phyloP scores from a whole-genome alignment of 805 yeast species.

The Scheffersomyces spartinae region DNA sequence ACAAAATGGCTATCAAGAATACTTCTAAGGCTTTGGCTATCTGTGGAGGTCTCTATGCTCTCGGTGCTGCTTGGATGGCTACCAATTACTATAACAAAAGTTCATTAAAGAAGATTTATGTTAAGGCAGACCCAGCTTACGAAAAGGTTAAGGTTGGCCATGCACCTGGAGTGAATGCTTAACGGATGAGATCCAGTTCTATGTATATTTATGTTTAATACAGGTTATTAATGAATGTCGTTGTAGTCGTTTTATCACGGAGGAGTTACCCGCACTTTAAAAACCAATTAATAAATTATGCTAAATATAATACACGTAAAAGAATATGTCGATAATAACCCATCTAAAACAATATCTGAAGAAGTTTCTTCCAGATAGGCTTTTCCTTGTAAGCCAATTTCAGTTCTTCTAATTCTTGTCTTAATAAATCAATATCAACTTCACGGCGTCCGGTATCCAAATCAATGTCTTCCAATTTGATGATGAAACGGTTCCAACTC shows the following conservation, averaged over 20 bases:
- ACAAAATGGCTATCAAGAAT: no score
- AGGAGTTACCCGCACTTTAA: no score
- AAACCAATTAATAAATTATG: no score
- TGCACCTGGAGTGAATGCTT: no score
- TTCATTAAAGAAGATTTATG: slow-evolving; percentile 17
- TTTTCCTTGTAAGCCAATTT: slow-evolving; percentile 11
- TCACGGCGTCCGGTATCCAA: slow-evolving; percentile 17
- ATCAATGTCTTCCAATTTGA: slow-evolving; percentile 14
- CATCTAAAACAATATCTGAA: no score
- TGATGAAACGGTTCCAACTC: slow-evolving; percentile 13
- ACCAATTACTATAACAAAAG: slow-evolving; percentile 19
- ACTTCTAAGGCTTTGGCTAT: slow-evolving; percentile 18
- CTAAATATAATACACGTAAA: no score
- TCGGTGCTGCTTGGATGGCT: slow-evolving; percentile 22
- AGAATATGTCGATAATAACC: no score
- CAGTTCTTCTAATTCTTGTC: slow-evolving; percentile 17
- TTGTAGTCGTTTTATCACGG: no score
- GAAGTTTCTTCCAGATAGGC: slow-evolving; percentile 18
- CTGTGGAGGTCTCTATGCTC: slow-evolving; percentile 22
- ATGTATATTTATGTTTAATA: no score
- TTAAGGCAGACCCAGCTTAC: slow-evolving; percentile 16
- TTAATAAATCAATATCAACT: slow-evolving; percentile 13
- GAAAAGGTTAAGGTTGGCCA: slow-evolving; percentile 14
- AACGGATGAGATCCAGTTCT: no score
- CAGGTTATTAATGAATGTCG: no score